Base-by-base conservation (phyloP, 805 yeast species). In the Priceomyces haplophilus region DNA sequence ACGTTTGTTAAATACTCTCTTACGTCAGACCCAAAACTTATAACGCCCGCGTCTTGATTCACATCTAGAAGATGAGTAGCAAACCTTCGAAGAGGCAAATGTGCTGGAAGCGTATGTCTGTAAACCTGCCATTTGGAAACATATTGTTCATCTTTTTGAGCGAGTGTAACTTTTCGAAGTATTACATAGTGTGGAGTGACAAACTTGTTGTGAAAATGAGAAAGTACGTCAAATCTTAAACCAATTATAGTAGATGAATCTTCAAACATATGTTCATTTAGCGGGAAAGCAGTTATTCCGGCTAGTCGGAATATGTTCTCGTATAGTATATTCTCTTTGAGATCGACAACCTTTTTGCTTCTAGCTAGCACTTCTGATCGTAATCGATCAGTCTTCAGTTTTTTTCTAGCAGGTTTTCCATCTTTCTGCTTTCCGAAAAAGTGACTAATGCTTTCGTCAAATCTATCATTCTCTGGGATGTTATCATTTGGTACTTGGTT, bases 231-330 rank as follows among this genome's bases (percentile, higher is more conserved):
- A 50, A 76, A 76, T n/a, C 83, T 55, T 5, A 78, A 47, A 0
- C 83, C 83, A 23, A 78, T 45, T 27, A 67, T 54, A 8, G 58
- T 54, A 7, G 62, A 67, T 31, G 49, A 54, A 0, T 50, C 43
- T 8, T 53, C 64, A 37, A 63, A 62, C 18, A 64, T 43, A 15
- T 44, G 45, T 43, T 62, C 64, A 47, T 73, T 74, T 33, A 78
- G 63, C 0, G 80, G 78, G 42, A 78, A 78, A 0, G 74, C 73
- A 0, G 82, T 77, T 23, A 74, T 52, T 1, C 82, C 81, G 5
- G 69, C 74, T 43, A 77, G 51, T 40, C 83, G 52, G 42, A 64
- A 67, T 15, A 76, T 57, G 47, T 76, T 77, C 45, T 78, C 83
- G 35, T 65, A 51, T 34, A 68, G 57, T 30, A 74, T 67, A 36